phyloP scores from a whole-genome alignment of 352 stramenopile genomes.

The Phytophthora chlamydospora region DNA sequence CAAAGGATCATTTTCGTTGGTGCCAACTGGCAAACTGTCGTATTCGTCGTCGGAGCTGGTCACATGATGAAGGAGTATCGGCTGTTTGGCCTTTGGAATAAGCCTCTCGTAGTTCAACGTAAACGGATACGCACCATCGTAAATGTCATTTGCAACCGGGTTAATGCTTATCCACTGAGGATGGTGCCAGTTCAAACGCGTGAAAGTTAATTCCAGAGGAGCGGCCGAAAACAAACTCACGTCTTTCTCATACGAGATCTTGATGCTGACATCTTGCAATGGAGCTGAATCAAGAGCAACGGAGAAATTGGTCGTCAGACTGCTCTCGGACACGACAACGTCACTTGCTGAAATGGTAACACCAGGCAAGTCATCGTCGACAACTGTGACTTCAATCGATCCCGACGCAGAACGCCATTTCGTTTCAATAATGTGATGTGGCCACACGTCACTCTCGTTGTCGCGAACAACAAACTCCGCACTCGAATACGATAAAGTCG shows the following conservation, averaged over 20 bases:
- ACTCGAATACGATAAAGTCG: constrained; percentile 42
- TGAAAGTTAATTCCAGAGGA: constrained; percentile 56
- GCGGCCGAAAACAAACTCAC: constrained; percentile 42
- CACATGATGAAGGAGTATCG: constrained; percentile 49
- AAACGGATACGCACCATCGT: constrained; percentile 58
- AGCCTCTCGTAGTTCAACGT: constrained; percentile 55
- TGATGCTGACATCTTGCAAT: constrained; percentile 49
- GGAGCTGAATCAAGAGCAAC: constrained; percentile 71
- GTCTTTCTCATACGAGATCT: constrained; percentile 50
- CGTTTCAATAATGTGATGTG: constrained; percentile 38
- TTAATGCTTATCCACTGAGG: constrained; percentile 57
- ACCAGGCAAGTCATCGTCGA: constrained; percentile 76
- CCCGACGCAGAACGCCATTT: constrained; percentile 47
- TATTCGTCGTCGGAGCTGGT: constrained; percentile 50
- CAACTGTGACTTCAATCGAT: constrained; percentile 36
- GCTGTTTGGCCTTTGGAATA: constrained; percentile 60
- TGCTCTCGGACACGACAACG: constrained; percentile 56
- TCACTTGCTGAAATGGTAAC: constrained; percentile 52
- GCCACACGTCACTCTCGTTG: constrained; percentile 41
- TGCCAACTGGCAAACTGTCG: constrained; percentile 48
- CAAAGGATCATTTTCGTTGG: constrained; percentile 47
- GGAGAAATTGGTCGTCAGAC: constrained; percentile 43
- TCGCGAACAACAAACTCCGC: constrained; percentile 52
- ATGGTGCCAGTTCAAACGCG: constrained; percentile 51
- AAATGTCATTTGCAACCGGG: constrained; percentile 49